phyloP scores from a whole-genome alignment of 2,329 filamentous ascomycete genomes.

The Aspergillus caelatus region DNA sequence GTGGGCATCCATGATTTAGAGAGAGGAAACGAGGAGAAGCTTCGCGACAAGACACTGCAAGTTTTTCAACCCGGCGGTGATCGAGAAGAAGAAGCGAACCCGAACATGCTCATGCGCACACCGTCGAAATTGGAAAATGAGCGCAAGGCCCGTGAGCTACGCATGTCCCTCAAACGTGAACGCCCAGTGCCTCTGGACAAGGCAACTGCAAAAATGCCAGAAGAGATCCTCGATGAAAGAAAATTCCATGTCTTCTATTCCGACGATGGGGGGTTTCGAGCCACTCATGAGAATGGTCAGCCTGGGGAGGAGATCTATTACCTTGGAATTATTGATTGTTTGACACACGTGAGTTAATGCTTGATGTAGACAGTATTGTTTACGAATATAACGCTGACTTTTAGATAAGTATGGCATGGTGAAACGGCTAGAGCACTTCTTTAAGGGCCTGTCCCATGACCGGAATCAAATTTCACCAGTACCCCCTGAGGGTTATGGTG shows the following conservation, averaged over 20 bases:
- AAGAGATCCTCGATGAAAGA: constrained; percentile 77
- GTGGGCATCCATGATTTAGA: constrained; percentile 90
- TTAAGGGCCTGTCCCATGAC: constrained; percentile 87
- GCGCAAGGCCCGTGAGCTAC: constrained; percentile 84
- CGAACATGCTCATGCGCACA: constrained; percentile 76
- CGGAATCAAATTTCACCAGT: constrained; percentile 89
- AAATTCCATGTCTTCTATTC: constrained; percentile 85
- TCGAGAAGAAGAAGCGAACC: constrained; percentile 62
- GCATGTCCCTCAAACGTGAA: constrained; percentile 90
- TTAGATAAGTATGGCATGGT: constrained; percentile 78
- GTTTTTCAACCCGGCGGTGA: constrained; percentile 91
- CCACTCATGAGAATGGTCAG: constrained; percentile 85
- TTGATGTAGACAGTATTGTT: background rate
- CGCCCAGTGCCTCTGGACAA: constrained; percentile 91
- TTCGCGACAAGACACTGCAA: constrained; percentile 84
- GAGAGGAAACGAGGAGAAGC: constrained; percentile 91
- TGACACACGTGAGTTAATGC: constrained; percentile 78
- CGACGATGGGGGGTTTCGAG: constrained; percentile 89
- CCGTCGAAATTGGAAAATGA: constrained; percentile 92
- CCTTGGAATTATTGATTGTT: constrained; percentile 94
- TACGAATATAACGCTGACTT: background rate
- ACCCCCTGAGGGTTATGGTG: constrained; percentile 85
- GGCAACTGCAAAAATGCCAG: constrained; percentile 81
- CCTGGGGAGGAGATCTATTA: constrained; percentile 95
- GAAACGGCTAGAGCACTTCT: constrained; percentile 95